A percentile compares a stretch with the other conserved stretches of the same genome.
phyloP scores from a whole-genome alignment of 1,284 basidiomycete genomes.

The Moesziomyces antarcticus region DNA sequence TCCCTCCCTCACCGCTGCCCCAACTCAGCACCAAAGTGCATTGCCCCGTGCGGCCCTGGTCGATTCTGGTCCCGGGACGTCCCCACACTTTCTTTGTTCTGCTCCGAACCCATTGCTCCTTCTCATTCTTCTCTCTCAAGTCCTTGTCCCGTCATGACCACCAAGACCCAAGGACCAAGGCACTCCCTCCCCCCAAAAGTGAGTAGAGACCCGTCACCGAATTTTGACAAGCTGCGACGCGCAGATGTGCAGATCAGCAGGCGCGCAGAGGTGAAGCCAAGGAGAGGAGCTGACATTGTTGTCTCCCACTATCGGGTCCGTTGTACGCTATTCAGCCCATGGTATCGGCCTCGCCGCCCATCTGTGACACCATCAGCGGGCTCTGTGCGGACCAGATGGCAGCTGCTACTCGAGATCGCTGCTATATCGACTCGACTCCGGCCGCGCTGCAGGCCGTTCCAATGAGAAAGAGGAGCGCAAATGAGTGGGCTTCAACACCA shows the following conservation, averaged over 20 bases:
- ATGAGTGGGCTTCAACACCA: slow-evolving; percentile 25
- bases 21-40: slow-evolving; percentile 10
- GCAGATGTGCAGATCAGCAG: too few relatives aligned
- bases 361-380: slow-evolving; percentile 6
- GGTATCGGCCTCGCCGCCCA: slow-evolving; percentile 6
- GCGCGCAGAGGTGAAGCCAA: too few relatives aligned
- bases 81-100: slow-evolving; percentile 8
- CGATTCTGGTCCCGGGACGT: background rate
- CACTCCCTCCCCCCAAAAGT: slow-evolving; percentile 48
- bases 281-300: background rate
- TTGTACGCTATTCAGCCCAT: slow-evolving; percentile 10
- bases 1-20: slow-evolving; percentile 1
- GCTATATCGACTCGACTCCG: slow-evolving; percentile 8
- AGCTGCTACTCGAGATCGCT: slow-evolving; percentile 8
- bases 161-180: slow-evolving; percentile 28
- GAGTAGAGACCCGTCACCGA: slow-evolving; percentile 12
- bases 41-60: slow-evolving; percentile 11
- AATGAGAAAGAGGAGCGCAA: slow-evolving; percentile 9
- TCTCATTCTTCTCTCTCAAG: slow-evolving; percentile 11
- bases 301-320: background rate
- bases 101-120: slow-evolving; percentile 5
- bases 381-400: slow-evolving; percentile 10
- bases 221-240: background rate
- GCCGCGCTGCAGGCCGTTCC: slow-evolving; percentile 1
- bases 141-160: slow-evolving; percentile 20